phyloP scores from a whole-genome alignment of 208 protist genomes.

The Tritrichomonas musculus region DNA sequence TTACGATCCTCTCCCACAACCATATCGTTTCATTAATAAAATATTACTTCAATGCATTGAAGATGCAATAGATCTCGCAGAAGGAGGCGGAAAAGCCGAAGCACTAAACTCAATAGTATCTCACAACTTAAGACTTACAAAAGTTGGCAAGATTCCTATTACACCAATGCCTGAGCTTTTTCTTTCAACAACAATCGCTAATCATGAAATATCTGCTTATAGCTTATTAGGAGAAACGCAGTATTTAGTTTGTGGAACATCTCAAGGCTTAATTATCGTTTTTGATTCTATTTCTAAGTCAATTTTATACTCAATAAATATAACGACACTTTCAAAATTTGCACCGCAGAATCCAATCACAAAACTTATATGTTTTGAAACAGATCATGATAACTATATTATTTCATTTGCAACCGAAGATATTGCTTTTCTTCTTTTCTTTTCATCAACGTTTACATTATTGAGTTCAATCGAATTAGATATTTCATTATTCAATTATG shows the following conservation, averaged over 20 bases:
- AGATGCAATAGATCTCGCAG: slow-evolving; percentile 12
- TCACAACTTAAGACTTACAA: not conserved
- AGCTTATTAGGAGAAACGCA: not conserved
- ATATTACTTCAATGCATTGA: not conserved
- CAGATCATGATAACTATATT: not conserved
- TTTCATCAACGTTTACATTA: not conserved
- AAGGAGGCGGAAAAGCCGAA: not conserved
- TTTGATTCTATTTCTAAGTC: not conserved
- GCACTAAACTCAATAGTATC: not conserved
- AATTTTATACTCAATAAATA: not conserved
- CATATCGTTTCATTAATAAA: not conserved
- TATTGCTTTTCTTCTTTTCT: not conserved
- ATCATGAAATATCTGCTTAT: not conserved
- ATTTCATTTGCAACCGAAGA: not conserved
- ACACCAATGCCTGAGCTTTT: not conserved
- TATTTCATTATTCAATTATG: not conserved
- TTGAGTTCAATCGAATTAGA: not conserved
- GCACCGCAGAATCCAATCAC: not conserved
- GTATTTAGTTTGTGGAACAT: not conserved
- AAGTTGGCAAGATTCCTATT: slow-evolving; percentile 7
- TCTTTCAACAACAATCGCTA: not conserved
- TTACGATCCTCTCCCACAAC: slow-evolving; percentile 4
- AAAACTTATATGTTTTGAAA: not conserved
- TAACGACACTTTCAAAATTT: not conserved
- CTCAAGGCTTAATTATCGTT: not conserved